Evolutionary conservation across 2,329 filamentous ascomycete genomes (phyloP).

Genomic region (Aspergillus fumigatiaffinis): DNA sequence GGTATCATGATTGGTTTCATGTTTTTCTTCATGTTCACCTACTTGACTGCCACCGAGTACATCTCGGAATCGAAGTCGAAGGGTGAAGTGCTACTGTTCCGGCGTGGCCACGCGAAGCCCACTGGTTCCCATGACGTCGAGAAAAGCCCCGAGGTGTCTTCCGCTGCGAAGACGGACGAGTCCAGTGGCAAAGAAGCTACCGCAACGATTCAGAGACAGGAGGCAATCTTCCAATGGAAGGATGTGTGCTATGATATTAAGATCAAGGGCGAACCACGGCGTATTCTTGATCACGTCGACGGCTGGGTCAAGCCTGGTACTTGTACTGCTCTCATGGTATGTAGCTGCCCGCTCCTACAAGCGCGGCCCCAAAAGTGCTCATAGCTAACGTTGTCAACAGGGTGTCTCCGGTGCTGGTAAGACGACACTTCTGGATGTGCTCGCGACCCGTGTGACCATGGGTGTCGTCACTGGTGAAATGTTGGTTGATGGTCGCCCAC

Average conservation of each 20-base stretch:
- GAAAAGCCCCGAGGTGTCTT: slow-evolving; percentile 17
- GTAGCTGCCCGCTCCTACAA: no score
- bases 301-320: slow-evolving; percentile 94
- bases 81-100: slow-evolving; percentile 73
- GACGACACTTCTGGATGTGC: slow-evolving; percentile 80
- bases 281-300: slow-evolving; percentile 79
- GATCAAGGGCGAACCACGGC: slow-evolving; percentile 71
- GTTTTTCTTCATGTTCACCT: slow-evolving; percentile 57
- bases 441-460: slow-evolving; percentile 83
- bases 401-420: slow-evolving; percentile 90
- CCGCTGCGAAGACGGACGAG: slow-evolving; percentile 33
- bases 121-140: slow-evolving; percentile 25
- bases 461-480: slow-evolving; percentile 85
- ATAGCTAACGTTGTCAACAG: slow-evolving; percentile 26
- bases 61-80: slow-evolving; percentile 65
- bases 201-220: slow-evolving; percentile 58
- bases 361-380: neutral
- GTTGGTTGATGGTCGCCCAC: slow-evolving; percentile 70
- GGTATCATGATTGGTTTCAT: slow-evolving; percentile 66
- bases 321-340: slow-evolving; percentile 77
- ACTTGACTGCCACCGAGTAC: slow-evolving; percentile 63
- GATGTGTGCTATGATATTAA: slow-evolving; percentile 78
- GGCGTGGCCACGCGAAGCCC: slow-evolving; percentile 59
- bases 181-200: slow-evolving; percentile 20
- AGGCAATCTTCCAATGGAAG: slow-evolving; percentile 80